These are phyloP conservation scores for Pythium brassicae DNA, from an alignment of 352 stramenopile species.

Conservation along the genomic window DNA sequence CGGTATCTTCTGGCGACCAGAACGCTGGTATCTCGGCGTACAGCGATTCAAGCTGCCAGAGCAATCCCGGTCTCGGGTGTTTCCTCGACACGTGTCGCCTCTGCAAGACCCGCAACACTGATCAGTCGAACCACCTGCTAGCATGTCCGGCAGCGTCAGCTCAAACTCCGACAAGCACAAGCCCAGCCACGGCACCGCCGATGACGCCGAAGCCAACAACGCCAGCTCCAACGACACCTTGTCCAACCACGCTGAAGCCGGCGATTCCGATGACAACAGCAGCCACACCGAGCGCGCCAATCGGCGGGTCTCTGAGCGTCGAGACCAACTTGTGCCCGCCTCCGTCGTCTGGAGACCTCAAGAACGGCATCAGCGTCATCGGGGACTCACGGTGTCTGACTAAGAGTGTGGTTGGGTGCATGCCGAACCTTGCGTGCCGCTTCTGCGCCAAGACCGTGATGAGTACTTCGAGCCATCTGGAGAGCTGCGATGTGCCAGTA, in stretches of 20 bases:
- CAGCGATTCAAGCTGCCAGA: slow-evolving; percentile 1
- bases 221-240: neutral
- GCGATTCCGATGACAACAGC: neutral
- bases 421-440: slow-evolving; percentile 9
- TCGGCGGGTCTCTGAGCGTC: neutral
- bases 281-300: neutral
- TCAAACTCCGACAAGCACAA: neutral
- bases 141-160: neutral
- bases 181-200: no score
- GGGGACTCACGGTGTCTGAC: slow-evolving; percentile 14
- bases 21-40: neutral
- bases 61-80: neutral
- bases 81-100: slow-evolving; percentile 5
- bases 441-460: slow-evolving; percentile 17
- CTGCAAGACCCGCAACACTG: neutral
- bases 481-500: slow-evolving; percentile 7
- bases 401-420: slow-evolving; percentile 20
- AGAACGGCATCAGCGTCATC: slow-evolving; percentile 10
- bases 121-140: slow-evolving; percentile 4
- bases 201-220: neutral
- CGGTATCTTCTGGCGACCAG: neutral
- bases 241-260: neutral
- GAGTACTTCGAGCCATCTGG: slow-evolving; percentile 13
- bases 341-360: neutral
- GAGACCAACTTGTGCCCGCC: neutral